Evolutionary conservation across 352 stramenopile species (phyloP), one percentile per base, ranked within the genome.

Genomic region (Phytophthora crassamura): DNA sequence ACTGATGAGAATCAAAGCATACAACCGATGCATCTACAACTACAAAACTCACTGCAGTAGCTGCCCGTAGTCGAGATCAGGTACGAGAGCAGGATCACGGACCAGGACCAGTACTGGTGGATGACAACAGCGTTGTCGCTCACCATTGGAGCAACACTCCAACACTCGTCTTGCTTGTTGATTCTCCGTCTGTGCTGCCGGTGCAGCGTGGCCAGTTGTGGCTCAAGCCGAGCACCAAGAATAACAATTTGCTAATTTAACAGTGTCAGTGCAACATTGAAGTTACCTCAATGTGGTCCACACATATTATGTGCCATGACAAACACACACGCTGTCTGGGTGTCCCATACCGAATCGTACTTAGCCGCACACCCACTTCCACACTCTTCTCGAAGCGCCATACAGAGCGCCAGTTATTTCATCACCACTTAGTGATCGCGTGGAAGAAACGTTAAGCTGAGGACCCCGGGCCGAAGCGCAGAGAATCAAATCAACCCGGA

Each of bases 51-150:
- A 89, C 77, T 87, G 63, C 77, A 89, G 39, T 84, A 89, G 65
- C 80, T 87, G n/a, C 80, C 77, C 7, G 80, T 87, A 28, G 84
- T 77, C 1, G 80, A 72, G 51, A 87, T 86, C 20, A 78, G 47
- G 36, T 89, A 87, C 45, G 78, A 87, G 5, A 87, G 60, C 25
- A 75, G 35, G 25, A 88, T 72, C 22, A 39, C 82, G 6, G 59
- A 72, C 39, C 59, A 61, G n/a, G 74, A 69, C 81, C 78, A 90
- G 42, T 81, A 73, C 46, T 87, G 78, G 3, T 61, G 52, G 33
- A 82, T 77, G 14, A 42, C 35, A 12, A 8, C 34, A 34, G 16
- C 7, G 33, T 55, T 28, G 16, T 45, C 39, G 10, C 16, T 62
- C 30, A 47, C 18, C 65, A 69, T 69, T 4, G 2, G 22, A 25